Evolutionary conservation across 106 monocot genomes (phyloP), one percentile per base, ranked within the genome.

Genomic region (Agapanthus africanus): DNA sequence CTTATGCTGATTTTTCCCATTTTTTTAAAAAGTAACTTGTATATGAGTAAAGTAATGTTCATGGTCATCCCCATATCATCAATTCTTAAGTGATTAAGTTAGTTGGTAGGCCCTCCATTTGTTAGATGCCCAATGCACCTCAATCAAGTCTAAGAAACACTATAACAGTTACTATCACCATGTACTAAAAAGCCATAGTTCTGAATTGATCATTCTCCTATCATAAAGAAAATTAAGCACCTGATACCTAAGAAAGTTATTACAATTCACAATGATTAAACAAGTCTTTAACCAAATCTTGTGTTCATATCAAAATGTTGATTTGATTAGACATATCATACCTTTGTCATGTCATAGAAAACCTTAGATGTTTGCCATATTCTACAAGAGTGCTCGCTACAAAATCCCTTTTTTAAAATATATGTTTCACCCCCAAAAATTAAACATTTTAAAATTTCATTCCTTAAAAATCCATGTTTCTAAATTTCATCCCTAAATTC

Each of bases 241-340:
- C 52, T 1, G 21, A 52, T 52, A 6, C 6, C 26, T 52, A 6
- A 23, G 8, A 23, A 52, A 52, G 23, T 4, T 5, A 4, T 52
- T 8, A 52, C 8, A 52, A 52, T 52, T 52, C 13, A 8, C 52
- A 52, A 25, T 23, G 52, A 52, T 52, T 52, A 25, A 25, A 52
- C 21, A 22, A 26, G 25, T 23, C 11, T 52, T 6, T 23, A 52
- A 8, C 52, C 11, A 59, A 59, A 59, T 11, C 32, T 32, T 13
- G 19, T 34, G 61, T 61, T 19, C 61, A 28, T 57, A 15, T 31
- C 8, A 57, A 27, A 26, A 57, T 11, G 10, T 26, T 54, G 21
- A 54, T 54, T 37, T 62, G 61, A 62, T 62, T n/a, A 36, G 36
- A 62, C n/a, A n/a, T 33, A 28, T 36, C 61, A 36, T 37, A 36